Evolutionary conservation across 345 rosid species (phyloP), one percentile per base, ranked within the genome.

Genomic region (Linum usitatissimum): DNA sequence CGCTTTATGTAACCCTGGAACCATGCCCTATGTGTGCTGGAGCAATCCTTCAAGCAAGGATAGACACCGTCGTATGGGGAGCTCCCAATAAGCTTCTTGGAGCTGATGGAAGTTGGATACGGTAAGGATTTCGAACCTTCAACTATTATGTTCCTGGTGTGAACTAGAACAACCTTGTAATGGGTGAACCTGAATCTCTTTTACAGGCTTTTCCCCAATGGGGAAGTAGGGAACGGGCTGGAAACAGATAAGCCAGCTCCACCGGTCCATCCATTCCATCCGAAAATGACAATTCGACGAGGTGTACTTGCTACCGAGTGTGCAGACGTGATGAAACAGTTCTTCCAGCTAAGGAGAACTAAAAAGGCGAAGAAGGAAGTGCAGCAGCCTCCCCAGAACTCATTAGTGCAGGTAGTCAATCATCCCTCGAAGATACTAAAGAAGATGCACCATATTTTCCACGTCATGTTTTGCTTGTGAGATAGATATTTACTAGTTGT

Each of bases 1-100:
- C 97, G 5, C 88, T 90, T 48, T 93, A 93, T 67, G 95, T 90
- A 73, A 90, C 99, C 55, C 87, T 93, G 48, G 99, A 93, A 76
- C 97, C 99, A 1, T 93, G 97, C 59, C 84, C 97, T 9, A 90
- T 93, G 96, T 93, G 99, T 77, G 99, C 97, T 64, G 99, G 99
- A 67, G 97, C 99, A 66, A 87, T 90, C 66, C 97, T 90, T 75
- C 99, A 90, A 79, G 94, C 96, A 63, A 85, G 97, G 70, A 80
- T 93, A 7, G 76, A 86, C 65, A 82, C 85, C 64, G 85, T 93
- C 61, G 96, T 93, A 23, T 90, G 99, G 99, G 97, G 96, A 76
- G 97, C 99, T 78, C 97, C 99, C 40, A 93, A 93, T 77, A 93
- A 83, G 78, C 97, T 90, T 73, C 91, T 90, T 60, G 99, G 99